Base-by-base conservation (phyloP, 805 yeast genomes). In the Kregervanrija fluxuum region DNA sequence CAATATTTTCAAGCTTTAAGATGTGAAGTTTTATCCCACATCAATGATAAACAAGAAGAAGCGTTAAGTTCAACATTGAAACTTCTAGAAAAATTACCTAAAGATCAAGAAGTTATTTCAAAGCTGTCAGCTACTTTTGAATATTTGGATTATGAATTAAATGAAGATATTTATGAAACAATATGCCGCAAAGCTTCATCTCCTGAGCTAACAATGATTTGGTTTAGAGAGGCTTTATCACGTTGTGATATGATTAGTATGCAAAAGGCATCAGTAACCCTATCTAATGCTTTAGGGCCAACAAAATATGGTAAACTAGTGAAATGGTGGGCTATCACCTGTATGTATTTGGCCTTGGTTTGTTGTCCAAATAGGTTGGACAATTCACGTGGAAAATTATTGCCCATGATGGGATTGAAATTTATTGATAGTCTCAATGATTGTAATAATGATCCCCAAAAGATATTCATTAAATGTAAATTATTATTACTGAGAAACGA, bases 401-500 rank as follows among this genome's bases (percentile, higher is more conserved):
- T 77, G 48, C 81, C 86, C 1, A 66, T 71, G 46, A 64, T 88
- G 32, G 90, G 88, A 0, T 54, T 70, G 46, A 77, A 81, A 50
- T 58, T 82, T 49, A 58, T 84, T 30, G 78, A 74, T 30, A 11
- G 38, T n/a, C 43, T 46, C 30, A 61, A 62, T n/a, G 57, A 73
- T 13, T 65, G 67, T 37, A 86, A 91, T 1, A 51, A 66, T 35
- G 66, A 69, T 15, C 76, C 82, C 8, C 95, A 87, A 53, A 95
- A 89, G 48, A 64, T 74, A 2, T 86, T 67, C 50, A 75, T 87
- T 2, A 71, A 72, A 46, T 79, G 78, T 2, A 64, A 70, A 36
- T 69, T 85, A 2, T 61, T 80, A 48, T 60, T 66, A 38, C 51
- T 65, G 37, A 59, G 53, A 35, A 64, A 64, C 0, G 62, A 70